Percentiles rank a stretch among this genome's conserved stretches.
phyloP scores from a whole-genome alignment of 2,329 filamentous ascomycete genomes.

The Zymoseptoria pseudotritici region DNA sequence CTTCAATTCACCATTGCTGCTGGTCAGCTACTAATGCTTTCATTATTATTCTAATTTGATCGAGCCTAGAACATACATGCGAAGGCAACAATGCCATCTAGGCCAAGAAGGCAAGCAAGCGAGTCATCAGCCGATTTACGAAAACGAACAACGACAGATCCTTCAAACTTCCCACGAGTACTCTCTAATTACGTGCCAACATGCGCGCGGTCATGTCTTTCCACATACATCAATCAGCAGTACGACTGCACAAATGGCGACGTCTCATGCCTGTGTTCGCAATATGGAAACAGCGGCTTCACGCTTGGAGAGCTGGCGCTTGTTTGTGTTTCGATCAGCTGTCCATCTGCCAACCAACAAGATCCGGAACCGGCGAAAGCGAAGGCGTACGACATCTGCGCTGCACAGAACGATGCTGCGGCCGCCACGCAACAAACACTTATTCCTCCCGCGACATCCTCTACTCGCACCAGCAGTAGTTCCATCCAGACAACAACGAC shows the following conservation, averaged over 20 bases:
- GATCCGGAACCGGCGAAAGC: constrained; percentile 3
- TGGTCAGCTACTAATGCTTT: constrained; percentile 16
- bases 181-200: constrained; percentile 19
- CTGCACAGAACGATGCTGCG: constrained; percentile 17
- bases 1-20: constrained; percentile 17
- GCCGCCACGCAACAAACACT: constrained; percentile 20
- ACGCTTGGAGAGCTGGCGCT: constrained; percentile 29
- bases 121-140: constrained; percentile 1
- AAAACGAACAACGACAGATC: constrained; percentile 2
- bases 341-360: neutral
- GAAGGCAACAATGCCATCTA: neutral
- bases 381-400: constrained; percentile 24
- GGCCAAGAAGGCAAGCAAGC: neutral
- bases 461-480: neutral
- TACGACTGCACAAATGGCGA: constrained; percentile 18
- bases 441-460: constrained; percentile 1
- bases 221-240: constrained; percentile 17
- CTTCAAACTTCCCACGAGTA: constrained; percentile 10
- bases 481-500: neutral
- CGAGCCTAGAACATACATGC: neutral
- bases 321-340: constrained; percentile 14
- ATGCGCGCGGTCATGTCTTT: constrained; percentile 26
- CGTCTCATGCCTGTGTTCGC: constrained; percentile 25
- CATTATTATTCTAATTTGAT: constrained; percentile 2
- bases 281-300: constrained; percentile 25